Base-by-base conservation (phyloP, 805 yeast species). In the Kodamaea sagamina region DNA sequence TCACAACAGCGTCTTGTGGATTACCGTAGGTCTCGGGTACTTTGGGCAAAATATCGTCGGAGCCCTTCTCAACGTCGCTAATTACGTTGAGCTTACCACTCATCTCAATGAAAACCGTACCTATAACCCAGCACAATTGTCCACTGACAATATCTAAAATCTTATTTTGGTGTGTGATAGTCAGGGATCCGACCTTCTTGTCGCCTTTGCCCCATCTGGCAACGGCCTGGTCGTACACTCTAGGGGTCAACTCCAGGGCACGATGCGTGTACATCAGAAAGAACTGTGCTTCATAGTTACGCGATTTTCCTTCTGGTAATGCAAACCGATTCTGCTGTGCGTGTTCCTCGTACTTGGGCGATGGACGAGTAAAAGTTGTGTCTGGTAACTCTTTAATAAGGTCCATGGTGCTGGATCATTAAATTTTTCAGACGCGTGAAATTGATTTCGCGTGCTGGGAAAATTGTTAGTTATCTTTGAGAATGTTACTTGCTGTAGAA, bases 91-190 rank as follows among this genome's bases (percentile, higher is more conserved):
- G 89, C 58, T 93, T 93, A 56, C 80, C 79, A 55, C 81, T 81
- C 82, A 88, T 75, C 47, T 90, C 96, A 54, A 87, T 77, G 55
- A 84, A 89, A 0, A 90, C 74, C 0, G 97, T 88, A 2, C 99
- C 99, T 18, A 84, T 73, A 9, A 89, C 81, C 92, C 92, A 93
- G 48, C 87, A 77, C 13, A 84, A 74, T 46, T 77, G 73, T 45
- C 81, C 78, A 24, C 76, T 72, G 8, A 68, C 64, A 6, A 88
- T 79, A 53, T 88, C 95, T 46, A 89, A 43, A 32, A 71, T 71
- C 52, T 69, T 71, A 19, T 68, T 67, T 36, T 65, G 66, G 42
- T 58, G 63, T 17, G 46, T 46, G 4, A 70, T 61, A 1, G 48
- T 52, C 43, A 62, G 61, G 4, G 70, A 71, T 35, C 70, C 67